phyloP scores from a whole-genome alignment of 2,329 filamentous ascomycete species.

The Sordariomycetes sp. region DNA sequence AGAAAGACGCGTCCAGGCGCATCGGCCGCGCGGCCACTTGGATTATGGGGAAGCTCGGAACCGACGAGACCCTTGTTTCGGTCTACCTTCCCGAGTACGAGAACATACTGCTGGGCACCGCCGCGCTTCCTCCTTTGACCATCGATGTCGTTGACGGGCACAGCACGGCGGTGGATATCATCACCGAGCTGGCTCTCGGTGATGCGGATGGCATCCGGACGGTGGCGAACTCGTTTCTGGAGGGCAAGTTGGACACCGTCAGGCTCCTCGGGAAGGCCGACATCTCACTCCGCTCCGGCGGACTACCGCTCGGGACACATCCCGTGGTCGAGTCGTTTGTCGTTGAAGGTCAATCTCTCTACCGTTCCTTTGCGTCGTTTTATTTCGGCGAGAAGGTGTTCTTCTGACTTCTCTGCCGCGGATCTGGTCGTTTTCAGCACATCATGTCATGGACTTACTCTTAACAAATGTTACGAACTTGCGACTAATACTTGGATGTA shows the following conservation, averaged over 20 bases:
- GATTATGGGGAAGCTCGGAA: slow-evolving; percentile 68
- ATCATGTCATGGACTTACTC: background rate
- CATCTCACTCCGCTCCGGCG: slow-evolving; percentile 65
- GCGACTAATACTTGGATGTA: slow-evolving; percentile 26
- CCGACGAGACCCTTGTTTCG: slow-evolving; percentile 57
- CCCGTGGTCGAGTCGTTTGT: slow-evolving; percentile 61
- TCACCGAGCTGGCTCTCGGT: slow-evolving; percentile 66
- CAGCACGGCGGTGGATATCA: slow-evolving; percentile 66
- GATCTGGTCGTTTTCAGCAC: background rate
- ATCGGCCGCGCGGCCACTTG: slow-evolving; percentile 72
- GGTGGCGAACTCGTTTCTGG: slow-evolving; percentile 81
- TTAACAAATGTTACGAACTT: background rate
- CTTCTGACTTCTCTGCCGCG: background rate
- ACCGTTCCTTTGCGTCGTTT: slow-evolving; percentile 48
- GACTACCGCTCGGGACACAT: slow-evolving; percentile 71
- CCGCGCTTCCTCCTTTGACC: slow-evolving; percentile 62
- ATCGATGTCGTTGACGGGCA: slow-evolving; percentile 70
- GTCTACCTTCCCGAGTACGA: slow-evolving; percentile 79
- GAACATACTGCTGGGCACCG: slow-evolving; percentile 66
- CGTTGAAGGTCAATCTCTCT: slow-evolving; percentile 74
- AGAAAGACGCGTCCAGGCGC: slow-evolving; percentile 58
- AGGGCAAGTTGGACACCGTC: slow-evolving; percentile 62
- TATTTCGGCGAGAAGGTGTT: slow-evolving; percentile 50
- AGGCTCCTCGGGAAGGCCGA: slow-evolving; percentile 63
- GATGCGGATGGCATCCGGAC: slow-evolving; percentile 65